Evolutionary conservation across 2,329 filamentous ascomycete genomes (phyloP), one percentile per base, ranked within the genome.

Genomic region (Diatrype stigma): DNA sequence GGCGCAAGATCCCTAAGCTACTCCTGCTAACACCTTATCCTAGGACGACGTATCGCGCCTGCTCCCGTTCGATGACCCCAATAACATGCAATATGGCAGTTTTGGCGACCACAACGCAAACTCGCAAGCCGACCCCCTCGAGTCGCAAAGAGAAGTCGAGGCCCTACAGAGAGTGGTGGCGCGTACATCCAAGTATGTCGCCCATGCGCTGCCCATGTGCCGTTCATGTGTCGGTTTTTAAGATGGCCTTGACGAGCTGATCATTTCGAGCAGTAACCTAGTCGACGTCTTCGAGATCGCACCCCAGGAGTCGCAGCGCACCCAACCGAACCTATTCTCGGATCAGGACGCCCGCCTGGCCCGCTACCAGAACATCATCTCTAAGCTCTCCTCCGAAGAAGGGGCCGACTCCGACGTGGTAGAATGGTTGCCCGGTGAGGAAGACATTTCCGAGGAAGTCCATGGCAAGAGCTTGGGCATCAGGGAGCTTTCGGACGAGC

Each of bases 221-320:
- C 4, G 6, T 14, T 37, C 34, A 6, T 7, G 7, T 7, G 5
- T 37, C 4, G n/a, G 6, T 16, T 37, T 37, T 34, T 34, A 7
- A 7, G 7, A 14, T 34, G 30, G 14, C 35, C 14, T 21, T 10
- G 21, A 22, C 54, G 51, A 57, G 55, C 65, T 64, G 42, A 66
- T 60, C 37, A 26, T 30, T 48, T 48, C 45, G 55, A 46, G 6
- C 62, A 86, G 83, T 61, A 84, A 85, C 60, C 80, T 86, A 70
- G 82, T 86, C 53, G 83, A 86, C 63, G 81, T 86, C 45, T 86
- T 85, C 68, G 82, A 85, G 56, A 83, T 85, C 61, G 76, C 79
- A 34, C 80, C 81, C 21, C 76, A 79, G 51, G 75, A 76, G 52
- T 54, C 63, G 16, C 63, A 66, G 44, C 63, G 62, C 42, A 52